Evolutionary conservation across 2,329 filamentous ascomycete species (phyloP), one percentile per base, ranked within the genome.

Genomic region (Tolypocladium endophyticum): DNA sequence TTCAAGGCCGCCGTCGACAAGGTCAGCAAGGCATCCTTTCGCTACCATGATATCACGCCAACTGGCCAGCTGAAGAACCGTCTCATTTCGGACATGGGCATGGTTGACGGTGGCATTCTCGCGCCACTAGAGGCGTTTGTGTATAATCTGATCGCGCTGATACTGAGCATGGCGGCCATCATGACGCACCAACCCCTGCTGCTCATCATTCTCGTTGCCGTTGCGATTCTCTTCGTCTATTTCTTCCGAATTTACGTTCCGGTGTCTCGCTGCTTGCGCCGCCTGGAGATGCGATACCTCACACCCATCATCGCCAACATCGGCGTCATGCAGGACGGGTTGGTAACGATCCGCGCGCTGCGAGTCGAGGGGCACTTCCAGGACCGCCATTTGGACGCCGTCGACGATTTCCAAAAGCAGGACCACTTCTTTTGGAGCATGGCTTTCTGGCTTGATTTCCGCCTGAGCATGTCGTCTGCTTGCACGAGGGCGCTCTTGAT

Each of bases 381-480:
- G 68, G 82, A 86, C 62, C 83, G 87, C 57, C 90, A 95, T 58
- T 87, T 97, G 39, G 77, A 81, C 2, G 91, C 92, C 0, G 91
- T 92, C 0, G 92, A 96, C 68, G 86, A 86, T 23, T 96, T 96
- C 69, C 92, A 96, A 71, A 91, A 91, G 70, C 94, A 96, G 82
- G 92, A 97, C 67, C 92, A 97, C 71, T 96, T 96, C 74, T 96
- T 95, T 75, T 96, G 92, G 88, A 89, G 87, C 61, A 79, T 95
- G 52, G 90, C 95, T 64, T 85, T 86, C 9, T 96, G 92, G 92
- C 79, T 96, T 2, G 86, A 87, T 70, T 91, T 88, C 67, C 85
- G 92, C 16, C 93, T 94, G 59, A 67, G 70, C 57, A 64, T 71
- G 50, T 67, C 71, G 7, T 90, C 90, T 0, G 88, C 88, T 0